Percentiles rank a stretch among this genome's conserved stretches.
Evolutionary conservation across 352 stramenopile genomes (phyloP).

Genomic region (Phytophthora cryptogea): DNA sequence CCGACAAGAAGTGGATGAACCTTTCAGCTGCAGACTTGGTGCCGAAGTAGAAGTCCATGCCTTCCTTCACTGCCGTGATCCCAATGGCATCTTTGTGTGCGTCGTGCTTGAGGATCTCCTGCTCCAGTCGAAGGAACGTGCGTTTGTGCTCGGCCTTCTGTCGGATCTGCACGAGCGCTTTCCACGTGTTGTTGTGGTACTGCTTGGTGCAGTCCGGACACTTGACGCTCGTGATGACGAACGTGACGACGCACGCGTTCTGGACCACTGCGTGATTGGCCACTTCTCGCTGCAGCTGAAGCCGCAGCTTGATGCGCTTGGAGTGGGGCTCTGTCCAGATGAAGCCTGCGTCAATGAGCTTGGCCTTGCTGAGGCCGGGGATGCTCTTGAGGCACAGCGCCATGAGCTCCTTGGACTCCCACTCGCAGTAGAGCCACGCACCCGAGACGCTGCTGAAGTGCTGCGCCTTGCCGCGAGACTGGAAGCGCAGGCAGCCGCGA

Average conservation of each 20-base stretch:
- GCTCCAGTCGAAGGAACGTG: constrained; percentile 72
- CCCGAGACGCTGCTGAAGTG: constrained; percentile 40
- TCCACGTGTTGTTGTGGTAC: constrained; percentile 73
- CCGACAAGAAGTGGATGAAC: constrained; percentile 66
- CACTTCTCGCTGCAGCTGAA: constrained; percentile 73
- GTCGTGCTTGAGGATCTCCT: constrained; percentile 77
- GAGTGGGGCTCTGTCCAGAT: constrained; percentile 87
- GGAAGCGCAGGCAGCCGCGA: constrained; percentile 69
- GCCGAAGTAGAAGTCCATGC: constrained; percentile 84
- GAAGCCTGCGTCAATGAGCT: constrained; percentile 78
- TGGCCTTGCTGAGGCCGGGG: constrained; percentile 60
- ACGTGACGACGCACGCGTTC: constrained; percentile 69
- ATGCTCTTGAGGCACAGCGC: constrained; percentile 81
- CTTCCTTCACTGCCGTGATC: constrained; percentile 68
- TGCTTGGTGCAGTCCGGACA: constrained; percentile 79
- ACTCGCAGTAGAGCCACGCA: constrained; percentile 65
- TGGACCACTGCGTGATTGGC: constrained; percentile 73
- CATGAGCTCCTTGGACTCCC: constrained; percentile 79
- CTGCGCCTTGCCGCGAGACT: constrained; percentile 53
- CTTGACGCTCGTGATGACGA: constrained; percentile 62
- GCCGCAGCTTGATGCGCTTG: constrained; percentile 76
- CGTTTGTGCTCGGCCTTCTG: constrained; percentile 79
- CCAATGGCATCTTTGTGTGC: constrained; percentile 66
- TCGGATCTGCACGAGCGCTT: constrained; percentile 73
- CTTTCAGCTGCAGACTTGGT: constrained; percentile 55